These are phyloP conservation scores for Geosiphon pyriformis DNA, from an alignment of 192 early-diverging fungal species.

Conservation along the genomic window DNA sequence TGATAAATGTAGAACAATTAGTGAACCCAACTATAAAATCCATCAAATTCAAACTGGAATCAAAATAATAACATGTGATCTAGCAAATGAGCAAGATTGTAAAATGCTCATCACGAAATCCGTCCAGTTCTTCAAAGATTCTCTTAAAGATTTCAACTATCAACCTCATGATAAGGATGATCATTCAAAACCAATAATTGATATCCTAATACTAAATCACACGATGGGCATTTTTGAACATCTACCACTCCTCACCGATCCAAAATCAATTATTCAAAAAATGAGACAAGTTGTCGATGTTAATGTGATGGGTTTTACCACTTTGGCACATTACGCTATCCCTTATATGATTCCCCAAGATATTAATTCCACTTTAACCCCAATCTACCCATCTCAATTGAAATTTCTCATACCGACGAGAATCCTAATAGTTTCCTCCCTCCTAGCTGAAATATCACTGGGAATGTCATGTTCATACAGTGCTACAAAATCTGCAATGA, in stretches of 20 bases:
- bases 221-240: not conserved
- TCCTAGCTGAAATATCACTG: constrained; percentile 4
- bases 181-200: constrained; percentile 1
- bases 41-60: too few relatives aligned
- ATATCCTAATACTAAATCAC: constrained; percentile 12
- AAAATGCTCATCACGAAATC: not conserved
- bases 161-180: not conserved
- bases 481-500: constrained; percentile 8
- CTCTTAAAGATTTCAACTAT: not conserved
- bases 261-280: not conserved
- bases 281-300: not conserved
- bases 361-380: not conserved
- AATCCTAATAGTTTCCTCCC: not conserved
- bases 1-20: not conserved
- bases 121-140: not conserved
- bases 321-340: not conserved
- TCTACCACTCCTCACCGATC: not conserved
- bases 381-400: not conserved
- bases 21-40: too few relatives aligned
- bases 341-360: constrained; percentile 1
- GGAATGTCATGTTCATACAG: constrained; percentile 11
- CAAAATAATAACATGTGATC: constrained; percentile 8
- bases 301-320: constrained; percentile 10
- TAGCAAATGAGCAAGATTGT: not conserved
- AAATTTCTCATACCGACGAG: not conserved